phyloP scores from a whole-genome alignment of 2,329 filamentous ascomycete genomes.

The Aspergillus neoniger region DNA sequence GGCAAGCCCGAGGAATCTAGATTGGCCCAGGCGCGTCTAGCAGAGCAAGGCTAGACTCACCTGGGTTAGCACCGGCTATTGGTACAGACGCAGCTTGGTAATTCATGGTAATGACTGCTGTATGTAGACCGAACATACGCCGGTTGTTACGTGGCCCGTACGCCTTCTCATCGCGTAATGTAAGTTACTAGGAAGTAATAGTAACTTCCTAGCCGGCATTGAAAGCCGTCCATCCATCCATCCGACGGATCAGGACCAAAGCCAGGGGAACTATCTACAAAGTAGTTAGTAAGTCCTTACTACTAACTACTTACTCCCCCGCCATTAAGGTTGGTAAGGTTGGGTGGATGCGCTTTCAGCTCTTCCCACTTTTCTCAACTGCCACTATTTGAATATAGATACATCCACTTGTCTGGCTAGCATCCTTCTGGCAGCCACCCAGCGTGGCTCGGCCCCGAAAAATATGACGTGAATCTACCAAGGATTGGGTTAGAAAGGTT shows the following conservation, averaged over 20 bases:
- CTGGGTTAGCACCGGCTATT: not conserved
- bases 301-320: too few species aligned
- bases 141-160: not conserved
- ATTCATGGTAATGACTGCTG: not conserved
- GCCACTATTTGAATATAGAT: too few species aligned
- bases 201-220: not conserved
- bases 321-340: not conserved
- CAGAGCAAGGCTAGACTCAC: not conserved
- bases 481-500: not conserved
- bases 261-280: too few species aligned
- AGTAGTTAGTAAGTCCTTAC: not conserved
- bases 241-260: not conserved
- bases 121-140: not conserved
- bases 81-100: not conserved
- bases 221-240: slow-evolving; percentile 1
- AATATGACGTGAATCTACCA: not conserved
- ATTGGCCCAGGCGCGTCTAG: slow-evolving; percentile 9
- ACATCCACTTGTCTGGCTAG: too few species aligned
- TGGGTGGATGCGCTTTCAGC: not conserved
- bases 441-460: not conserved
- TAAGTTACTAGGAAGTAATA: not conserved
- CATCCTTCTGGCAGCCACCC: not conserved
- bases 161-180: not conserved
- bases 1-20: slow-evolving; percentile 9
- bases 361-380: not conserved